Base-by-base conservation (phyloP, 2,329 filamentous ascomycete genomes). In the Coniosporium tulheliwenetii region DNA sequence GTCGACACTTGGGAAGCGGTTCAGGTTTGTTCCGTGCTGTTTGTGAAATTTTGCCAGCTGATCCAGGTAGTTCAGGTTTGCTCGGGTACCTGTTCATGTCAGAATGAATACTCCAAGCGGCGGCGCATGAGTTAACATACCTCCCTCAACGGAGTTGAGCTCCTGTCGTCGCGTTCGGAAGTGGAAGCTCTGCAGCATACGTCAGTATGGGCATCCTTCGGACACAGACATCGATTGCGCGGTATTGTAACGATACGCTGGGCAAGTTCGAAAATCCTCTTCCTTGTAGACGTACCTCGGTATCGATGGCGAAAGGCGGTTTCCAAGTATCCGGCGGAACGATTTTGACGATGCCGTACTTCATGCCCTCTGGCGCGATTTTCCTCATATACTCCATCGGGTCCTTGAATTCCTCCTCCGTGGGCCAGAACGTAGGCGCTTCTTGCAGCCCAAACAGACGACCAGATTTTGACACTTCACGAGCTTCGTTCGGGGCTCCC, bases 91-190 rank as follows among this genome's bases (percentile, higher is more conserved):
- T 93, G 52, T 41, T 40, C 38, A 34, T 33, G 43, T 45, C 26
- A 26, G 19, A 26, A 26, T 7, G 19, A 26, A 26, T 26, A 26
- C 19, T 7, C 19, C 7, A 26, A 26, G 19, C 19, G 19, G 19
- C 19, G 4, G 7, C 19, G 7, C 19, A 26, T 26, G 19, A 26
- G 19, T 7, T 13, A 30, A 44, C 43, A 13, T 75, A 93, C 86
- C 91, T 71, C 91, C 91, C 81, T 98, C 91, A 38, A 96, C 85
- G 12, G 87, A 93, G 61, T 98, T 98, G 45, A 98, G 70, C 61
- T 96, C 89, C 60, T 98, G 91, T 58, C 93, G 86, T 57, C 91
- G 77, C 10, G 91, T 98, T 48, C 86, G 79, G 57, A 98, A 98
- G 60, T 98, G 91, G 55, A 98, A 98, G 62, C 79, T 84, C 87